A percentile compares a stretch with the other conserved stretches of the same genome.
Conservation (phyloP, 2,329 filamentous ascomycete genomes). For the Cercospora sp. region DNA sequence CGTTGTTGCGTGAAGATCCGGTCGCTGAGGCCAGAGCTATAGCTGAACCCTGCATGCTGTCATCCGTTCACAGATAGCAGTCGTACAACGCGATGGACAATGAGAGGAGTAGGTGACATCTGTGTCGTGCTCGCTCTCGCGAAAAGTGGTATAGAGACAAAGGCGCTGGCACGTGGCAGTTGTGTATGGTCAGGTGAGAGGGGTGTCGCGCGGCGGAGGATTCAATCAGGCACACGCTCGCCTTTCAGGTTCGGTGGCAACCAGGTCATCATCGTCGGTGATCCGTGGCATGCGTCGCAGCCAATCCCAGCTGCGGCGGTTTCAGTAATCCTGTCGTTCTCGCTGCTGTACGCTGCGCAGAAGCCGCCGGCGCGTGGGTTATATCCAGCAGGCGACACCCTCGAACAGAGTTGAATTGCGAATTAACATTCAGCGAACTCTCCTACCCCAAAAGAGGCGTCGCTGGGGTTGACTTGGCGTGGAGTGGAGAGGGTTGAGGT, state of each 20-base stretch:
- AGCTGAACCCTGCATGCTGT: background rate
- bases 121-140: background rate
- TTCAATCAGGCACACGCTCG: constrained; percentile 1
- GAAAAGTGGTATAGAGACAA: background rate
- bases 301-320: background rate
- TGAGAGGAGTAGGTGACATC: background rate
- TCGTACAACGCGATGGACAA: background rate
- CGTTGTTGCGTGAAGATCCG: background rate
- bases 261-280: background rate
- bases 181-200: background rate
- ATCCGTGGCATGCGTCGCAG: background rate
- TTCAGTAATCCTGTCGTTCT: constrained; percentile 5
- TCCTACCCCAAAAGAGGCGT: constrained; percentile 1
- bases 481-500: constrained; percentile 2
- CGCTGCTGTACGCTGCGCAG: background rate
- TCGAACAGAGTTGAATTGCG: constrained; percentile 1
- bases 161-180: background rate
- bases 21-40: background rate
- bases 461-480: background rate
- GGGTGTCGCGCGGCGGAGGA: background rate
- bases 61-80: background rate
- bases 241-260: background rate
- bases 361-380: background rate
- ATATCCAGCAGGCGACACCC: background rate
- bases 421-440: background rate